A percentile compares a stretch with the other conserved stretches of the same genome.
phyloP scores from a whole-genome alignment of 2,329 filamentous ascomycete genomes.

The Atkinsonella hypoxylon region DNA sequence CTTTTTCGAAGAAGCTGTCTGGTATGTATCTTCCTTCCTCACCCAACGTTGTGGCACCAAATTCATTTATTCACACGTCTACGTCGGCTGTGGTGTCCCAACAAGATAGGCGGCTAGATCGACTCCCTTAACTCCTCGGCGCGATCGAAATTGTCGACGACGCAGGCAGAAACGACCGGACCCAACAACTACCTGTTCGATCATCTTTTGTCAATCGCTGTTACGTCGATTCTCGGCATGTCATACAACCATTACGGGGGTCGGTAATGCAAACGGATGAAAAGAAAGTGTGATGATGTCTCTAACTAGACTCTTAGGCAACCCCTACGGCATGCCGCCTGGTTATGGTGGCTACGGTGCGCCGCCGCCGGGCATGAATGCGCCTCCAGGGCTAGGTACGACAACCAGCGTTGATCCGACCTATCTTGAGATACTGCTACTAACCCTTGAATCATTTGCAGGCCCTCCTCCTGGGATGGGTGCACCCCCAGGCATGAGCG shows the following conservation, averaged over 20 bases:
- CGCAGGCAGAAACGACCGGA: background rate
- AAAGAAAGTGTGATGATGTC: background rate
- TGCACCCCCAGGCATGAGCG: slow-evolving; percentile 64
- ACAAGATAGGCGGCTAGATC: too few relatives aligned
- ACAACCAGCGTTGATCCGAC: slow-evolving; percentile 5
- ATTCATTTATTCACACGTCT: background rate
- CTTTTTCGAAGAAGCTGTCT: background rate
- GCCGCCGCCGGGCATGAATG: slow-evolving; percentile 55
- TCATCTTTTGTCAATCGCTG: background rate
- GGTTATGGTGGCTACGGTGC: slow-evolving; percentile 59
- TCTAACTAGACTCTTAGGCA: slow-evolving; percentile 15
- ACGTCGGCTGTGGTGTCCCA: background rate
- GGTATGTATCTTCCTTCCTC: background rate
- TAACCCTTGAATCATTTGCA: slow-evolving; percentile 19
- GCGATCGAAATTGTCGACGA: background rate
- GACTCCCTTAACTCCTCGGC: background rate
- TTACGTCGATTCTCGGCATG: slow-evolving; percentile 25
- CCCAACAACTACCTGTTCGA: background rate
- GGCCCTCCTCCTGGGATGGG: slow-evolving; percentile 71
- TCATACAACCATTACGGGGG: slow-evolving; percentile 51
- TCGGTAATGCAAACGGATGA: slow-evolving; percentile 15
- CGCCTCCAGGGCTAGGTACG: slow-evolving; percentile 75
- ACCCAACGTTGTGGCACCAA: background rate
- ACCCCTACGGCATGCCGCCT: slow-evolving; percentile 63
- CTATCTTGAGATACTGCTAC: background rate